phyloP scores from a whole-genome alignment of 441 rosid genomes.

The Populus hybrid region DNA sequence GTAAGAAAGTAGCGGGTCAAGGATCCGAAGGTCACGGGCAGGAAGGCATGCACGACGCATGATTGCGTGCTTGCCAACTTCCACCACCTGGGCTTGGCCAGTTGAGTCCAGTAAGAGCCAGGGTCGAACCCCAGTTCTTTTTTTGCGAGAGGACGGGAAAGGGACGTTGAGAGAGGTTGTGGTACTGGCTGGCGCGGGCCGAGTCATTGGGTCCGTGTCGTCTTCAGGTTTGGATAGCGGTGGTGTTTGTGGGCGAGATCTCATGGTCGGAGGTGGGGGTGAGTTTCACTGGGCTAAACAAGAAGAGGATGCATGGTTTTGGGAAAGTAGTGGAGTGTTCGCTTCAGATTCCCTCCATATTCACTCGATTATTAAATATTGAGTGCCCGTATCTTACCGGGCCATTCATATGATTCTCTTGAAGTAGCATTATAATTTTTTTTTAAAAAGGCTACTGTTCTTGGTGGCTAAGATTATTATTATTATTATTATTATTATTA shows the following conservation, averaged over 20 bases:
- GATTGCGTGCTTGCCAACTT: slow-evolving; percentile 31
- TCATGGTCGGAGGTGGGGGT: not conserved
- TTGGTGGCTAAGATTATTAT: not conserved
- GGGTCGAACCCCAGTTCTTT: slow-evolving; percentile 53
- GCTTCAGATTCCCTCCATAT: not conserved
- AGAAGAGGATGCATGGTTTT: not conserved
- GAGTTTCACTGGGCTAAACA: not conserved
- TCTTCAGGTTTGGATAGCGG: slow-evolving; percentile 36
- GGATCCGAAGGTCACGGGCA: slow-evolving; percentile 19
- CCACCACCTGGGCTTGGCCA: slow-evolving; percentile 50
- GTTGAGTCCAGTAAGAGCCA: slow-evolving; percentile 61
- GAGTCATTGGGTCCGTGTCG: slow-evolving; percentile 33
- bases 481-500: too few relatives aligned
- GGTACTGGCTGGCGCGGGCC: slow-evolving; percentile 10
- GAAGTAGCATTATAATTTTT: not conserved
- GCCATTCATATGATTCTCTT: not conserved
- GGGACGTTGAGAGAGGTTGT: slow-evolving; percentile 6
- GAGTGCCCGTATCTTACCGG: not conserved
- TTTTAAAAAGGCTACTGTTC: not conserved
- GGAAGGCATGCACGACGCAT: too few relatives aligned
- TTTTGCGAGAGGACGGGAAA: slow-evolving; percentile 47
- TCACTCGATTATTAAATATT: not conserved
- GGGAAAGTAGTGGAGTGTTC: too few relatives aligned
- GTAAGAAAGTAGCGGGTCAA: slow-evolving; percentile 80
- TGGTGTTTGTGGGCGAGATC: not conserved